Percentiles rank a stretch among this genome's conserved stretches.
phyloP scores from a whole-genome alignment of 2,329 filamentous ascomycete genomes.

The Penicillium occitanis region DNA sequence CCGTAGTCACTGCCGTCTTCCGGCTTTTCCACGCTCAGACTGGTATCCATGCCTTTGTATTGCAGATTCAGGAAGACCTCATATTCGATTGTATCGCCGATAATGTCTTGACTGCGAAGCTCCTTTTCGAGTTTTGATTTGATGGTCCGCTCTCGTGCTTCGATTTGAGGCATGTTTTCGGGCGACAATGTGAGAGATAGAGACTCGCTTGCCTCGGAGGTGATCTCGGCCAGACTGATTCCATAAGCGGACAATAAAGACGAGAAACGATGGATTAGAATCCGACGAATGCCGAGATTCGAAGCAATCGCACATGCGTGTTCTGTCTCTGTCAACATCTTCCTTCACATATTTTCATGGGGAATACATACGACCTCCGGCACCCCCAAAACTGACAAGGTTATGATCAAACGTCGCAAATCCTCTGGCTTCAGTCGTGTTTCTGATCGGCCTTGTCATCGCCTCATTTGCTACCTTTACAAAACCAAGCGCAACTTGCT shows the following conservation, averaged over 20 bases:
- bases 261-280: constrained; percentile 80
- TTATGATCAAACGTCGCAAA: constrained; percentile 87
- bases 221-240: constrained; percentile 84
- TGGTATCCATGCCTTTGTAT: not conserved
- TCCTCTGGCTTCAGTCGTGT: constrained; percentile 86
- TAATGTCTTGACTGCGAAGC: not conserved
- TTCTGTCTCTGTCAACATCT: constrained; percentile 38
- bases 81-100: not conserved
- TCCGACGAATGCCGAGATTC: constrained; percentile 75
- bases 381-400: constrained; percentile 89
- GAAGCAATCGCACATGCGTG: constrained; percentile 86
- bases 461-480: constrained; percentile 46
- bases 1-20: not conserved
- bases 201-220: constrained; percentile 51
- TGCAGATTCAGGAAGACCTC: not conserved
- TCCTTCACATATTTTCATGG: not conserved
- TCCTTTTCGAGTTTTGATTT: not conserved
- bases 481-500: constrained; percentile 44
- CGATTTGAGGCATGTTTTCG: not conserved
- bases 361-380: constrained; percentile 61
- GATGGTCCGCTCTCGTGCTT: not conserved
- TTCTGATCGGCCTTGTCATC: constrained; percentile 71
- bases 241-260: constrained; percentile 88
- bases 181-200: not conserved
- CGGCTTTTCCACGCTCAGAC: not conserved